phyloP scores from a whole-genome alignment of 177 flowering plant species.

The Vitis hybrid region DNA sequence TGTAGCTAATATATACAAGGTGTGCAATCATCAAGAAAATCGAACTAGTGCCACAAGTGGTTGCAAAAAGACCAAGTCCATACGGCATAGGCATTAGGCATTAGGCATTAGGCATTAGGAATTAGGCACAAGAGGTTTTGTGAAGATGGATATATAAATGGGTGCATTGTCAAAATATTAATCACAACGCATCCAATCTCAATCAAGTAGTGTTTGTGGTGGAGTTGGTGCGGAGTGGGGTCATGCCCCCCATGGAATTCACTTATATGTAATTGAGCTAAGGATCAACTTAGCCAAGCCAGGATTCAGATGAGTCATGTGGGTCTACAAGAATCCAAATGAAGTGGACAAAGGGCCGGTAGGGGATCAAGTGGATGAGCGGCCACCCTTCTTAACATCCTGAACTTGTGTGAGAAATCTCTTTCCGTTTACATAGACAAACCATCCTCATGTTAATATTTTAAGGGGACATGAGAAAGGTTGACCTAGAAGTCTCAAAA shows the following conservation, averaged over 20 bases:
- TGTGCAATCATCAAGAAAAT: too few species aligned
- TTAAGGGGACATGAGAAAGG: slow-evolving; percentile 1
- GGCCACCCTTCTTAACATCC: neutral
- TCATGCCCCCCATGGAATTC: neutral
- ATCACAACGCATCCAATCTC: too few species aligned
- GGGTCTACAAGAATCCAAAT: slow-evolving; percentile 17
- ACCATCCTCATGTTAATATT: neutral
- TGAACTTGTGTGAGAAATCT: neutral
- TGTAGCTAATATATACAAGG: too few species aligned
- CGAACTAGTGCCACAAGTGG: too few species aligned
- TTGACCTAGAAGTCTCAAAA: slow-evolving; percentile 16
- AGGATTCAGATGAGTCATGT: slow-evolving; percentile 10
- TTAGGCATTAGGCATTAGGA: too few species aligned
- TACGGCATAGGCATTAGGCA: too few species aligned
- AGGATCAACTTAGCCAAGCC: neutral
- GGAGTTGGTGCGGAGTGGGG: neutral
- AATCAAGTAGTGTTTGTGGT: neutral
- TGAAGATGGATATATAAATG: too few species aligned
- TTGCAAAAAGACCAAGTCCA: too few species aligned
- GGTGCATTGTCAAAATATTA: too few species aligned
- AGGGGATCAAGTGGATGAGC: slow-evolving; percentile 17
- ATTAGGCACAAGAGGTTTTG: too few species aligned
- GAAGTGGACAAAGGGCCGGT: slow-evolving; percentile 1
- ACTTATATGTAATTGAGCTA: neutral
- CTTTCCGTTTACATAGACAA: neutral